Evolutionary conservation across 192 early-diverging fungal species (phyloP).

Genomic region (Coemansia sp.): DNA sequence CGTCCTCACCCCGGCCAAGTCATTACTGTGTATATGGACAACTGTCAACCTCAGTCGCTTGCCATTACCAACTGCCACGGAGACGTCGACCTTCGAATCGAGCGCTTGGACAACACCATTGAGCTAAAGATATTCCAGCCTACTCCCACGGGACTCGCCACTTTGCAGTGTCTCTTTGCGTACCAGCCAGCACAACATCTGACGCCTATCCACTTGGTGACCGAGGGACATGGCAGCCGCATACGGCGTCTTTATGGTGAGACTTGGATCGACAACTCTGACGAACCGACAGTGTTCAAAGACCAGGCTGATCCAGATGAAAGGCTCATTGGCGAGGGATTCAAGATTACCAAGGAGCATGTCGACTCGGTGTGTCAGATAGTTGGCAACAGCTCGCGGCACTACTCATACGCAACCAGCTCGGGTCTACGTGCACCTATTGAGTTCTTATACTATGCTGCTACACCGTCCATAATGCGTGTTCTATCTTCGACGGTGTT

Average conservation of each 20-base stretch:
- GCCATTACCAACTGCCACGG: neutral
- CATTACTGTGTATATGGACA: constrained; percentile 10
- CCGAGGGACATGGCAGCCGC: neutral
- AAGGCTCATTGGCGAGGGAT: neutral
- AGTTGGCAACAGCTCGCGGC: constrained; percentile 64
- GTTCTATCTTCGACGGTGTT: constrained; percentile 82
- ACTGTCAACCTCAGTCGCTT: neutral
- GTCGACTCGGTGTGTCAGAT: constrained; percentile 83
- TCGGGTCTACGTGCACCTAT: constrained; percentile 70
- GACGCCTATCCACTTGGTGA: constrained; percentile 18
- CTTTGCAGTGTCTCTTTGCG: neutral
- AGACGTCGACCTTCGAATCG: constrained; percentile 15
- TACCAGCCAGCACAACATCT: constrained; percentile 14
- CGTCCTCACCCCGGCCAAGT: constrained; percentile 62
- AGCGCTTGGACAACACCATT: neutral
- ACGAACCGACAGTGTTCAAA: neutral
- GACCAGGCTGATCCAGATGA: neutral
- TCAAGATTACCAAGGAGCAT: constrained; percentile 65
- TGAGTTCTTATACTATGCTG: constrained; percentile 87
- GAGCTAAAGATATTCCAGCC: constrained; percentile 5
- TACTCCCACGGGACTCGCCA: neutral
- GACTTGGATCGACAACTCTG: constrained; percentile 8
- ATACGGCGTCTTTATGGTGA: constrained; percentile 4
- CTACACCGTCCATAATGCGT: constrained; percentile 74
- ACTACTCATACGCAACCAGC: constrained; percentile 58